Evolutionary conservation across 2,329 filamentous ascomycete species (phyloP).

Genomic region (Cladophialophora yegresii): DNA sequence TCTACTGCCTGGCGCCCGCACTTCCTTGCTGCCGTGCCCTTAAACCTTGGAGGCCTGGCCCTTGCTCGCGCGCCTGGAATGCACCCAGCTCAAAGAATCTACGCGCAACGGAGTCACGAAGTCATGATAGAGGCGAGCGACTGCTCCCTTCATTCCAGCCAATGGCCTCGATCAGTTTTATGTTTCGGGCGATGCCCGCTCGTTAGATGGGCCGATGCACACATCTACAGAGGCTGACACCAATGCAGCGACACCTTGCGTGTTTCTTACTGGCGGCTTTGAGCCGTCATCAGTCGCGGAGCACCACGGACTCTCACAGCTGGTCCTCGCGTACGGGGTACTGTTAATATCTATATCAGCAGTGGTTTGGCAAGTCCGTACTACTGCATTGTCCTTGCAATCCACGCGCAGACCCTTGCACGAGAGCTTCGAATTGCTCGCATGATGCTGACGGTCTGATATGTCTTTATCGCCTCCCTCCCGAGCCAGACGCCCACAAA

Average conservation of each 20-base stretch:
- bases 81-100: background rate
- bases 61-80: conserved; percentile 8
- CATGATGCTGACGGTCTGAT: conserved; percentile 9
- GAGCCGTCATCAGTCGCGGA: conserved; percentile 7
- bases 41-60: background rate
- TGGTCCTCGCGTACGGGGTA: background rate
- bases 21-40: background rate
- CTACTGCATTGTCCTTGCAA: conserved; percentile 14
- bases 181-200: background rate
- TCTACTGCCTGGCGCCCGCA: conserved; percentile 2
- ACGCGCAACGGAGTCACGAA: background rate
- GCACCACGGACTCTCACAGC: conserved; percentile 11
- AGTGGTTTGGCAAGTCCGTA: background rate
- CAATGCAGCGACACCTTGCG: background rate
- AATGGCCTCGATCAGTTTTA: background rate
- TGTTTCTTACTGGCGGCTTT: conserved; percentile 8
- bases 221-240: conserved; percentile 5
- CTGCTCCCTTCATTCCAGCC: conserved; percentile 1
- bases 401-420: conserved; percentile 11
- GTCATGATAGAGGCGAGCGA: background rate
- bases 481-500: background rate
- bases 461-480: background rate
- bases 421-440: background rate
- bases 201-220: background rate
- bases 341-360: conserved; percentile 10